These are phyloP conservation scores for Elaeis guineensis DNA, from an alignment of 176 grass and related monocot genomes.

Conservation along the genomic window DNA sequence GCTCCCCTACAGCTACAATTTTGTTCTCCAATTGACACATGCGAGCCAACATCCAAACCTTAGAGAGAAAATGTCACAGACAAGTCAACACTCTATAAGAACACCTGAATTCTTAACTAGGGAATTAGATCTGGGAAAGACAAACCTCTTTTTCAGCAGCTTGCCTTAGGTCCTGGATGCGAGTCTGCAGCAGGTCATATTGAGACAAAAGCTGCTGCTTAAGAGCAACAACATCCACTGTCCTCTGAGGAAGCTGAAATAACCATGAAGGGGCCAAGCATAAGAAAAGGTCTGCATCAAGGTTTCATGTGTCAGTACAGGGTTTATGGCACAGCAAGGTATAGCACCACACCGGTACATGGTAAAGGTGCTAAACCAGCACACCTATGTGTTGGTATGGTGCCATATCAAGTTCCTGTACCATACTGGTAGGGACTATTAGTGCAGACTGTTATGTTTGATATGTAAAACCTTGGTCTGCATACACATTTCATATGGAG, in stretches of 20 bases:
- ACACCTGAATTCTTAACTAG: no score
- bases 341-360: no score
- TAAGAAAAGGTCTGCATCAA: constrained; percentile 3
- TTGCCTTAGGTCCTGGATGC: constrained; percentile 71
- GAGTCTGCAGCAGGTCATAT: constrained; percentile 78
- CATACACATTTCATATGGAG: no score
- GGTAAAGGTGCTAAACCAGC: no score
- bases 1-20: constrained; percentile 87
- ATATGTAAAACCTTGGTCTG: no score
- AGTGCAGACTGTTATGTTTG: no score
- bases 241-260: constrained; percentile 66
- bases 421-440: no score
- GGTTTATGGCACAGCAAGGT: no score
- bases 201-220: constrained; percentile 88
- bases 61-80: constrained; percentile 19
- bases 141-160: constrained; percentile 77
- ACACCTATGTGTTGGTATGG: no score
- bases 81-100: no score
- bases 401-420: no score
- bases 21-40: constrained; percentile 97
- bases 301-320: no score
- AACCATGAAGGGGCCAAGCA: constrained; percentile 9
- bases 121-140: constrained; percentile 6
- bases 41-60: constrained; percentile 94
- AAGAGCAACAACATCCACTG: constrained; percentile 65